Percentiles rank a stretch among this genome's conserved stretches.
Evolutionary conservation across 192 early-diverging fungal genomes (phyloP).

Genomic region (Dimargaris cristalligena): DNA sequence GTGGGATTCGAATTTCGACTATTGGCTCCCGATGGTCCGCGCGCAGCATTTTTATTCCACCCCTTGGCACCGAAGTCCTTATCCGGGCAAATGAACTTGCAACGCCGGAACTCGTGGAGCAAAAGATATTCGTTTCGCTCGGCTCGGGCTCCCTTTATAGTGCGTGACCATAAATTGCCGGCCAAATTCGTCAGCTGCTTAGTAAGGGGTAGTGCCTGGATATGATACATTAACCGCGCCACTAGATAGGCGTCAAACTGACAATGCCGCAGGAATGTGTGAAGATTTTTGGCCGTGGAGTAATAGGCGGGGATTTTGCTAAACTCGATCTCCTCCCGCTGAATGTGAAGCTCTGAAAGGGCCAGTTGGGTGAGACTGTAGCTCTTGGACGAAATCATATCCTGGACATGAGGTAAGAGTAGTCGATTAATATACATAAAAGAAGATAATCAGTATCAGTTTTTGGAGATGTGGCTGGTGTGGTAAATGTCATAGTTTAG

Average conservation of each 20-base stretch:
- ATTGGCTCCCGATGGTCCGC: constrained; percentile 15
- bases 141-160: constrained; percentile 74
- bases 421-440: no score
- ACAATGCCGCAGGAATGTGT: constrained; percentile 60
- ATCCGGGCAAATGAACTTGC: constrained; percentile 88
- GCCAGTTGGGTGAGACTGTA: constrained; percentile 71
- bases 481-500: no score
- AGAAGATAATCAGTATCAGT: no score
- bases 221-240: constrained; percentile 65
- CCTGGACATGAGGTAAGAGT: no score
- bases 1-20: constrained; percentile 15
- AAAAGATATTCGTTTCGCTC: constrained; percentile 92
- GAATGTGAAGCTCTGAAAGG: constrained; percentile 51
- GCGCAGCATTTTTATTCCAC: constrained; percentile 11
- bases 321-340: constrained; percentile 69
- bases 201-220: constrained; percentile 81
- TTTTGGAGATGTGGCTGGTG: no score
- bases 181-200: constrained; percentile 82
- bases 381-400: constrained; percentile 68
- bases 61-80: constrained; percentile 27
- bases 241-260: constrained; percentile 69
- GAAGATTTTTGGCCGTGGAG: constrained; percentile 33
- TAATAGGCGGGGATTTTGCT: constrained; percentile 61
- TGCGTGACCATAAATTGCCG: constrained; percentile 88
- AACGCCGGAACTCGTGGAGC: constrained; percentile 86